Evolutionary conservation across 805 yeast species (phyloP), one percentile per base, ranked within the genome.

Genomic region (Saccharomycopsis microspora): DNA sequence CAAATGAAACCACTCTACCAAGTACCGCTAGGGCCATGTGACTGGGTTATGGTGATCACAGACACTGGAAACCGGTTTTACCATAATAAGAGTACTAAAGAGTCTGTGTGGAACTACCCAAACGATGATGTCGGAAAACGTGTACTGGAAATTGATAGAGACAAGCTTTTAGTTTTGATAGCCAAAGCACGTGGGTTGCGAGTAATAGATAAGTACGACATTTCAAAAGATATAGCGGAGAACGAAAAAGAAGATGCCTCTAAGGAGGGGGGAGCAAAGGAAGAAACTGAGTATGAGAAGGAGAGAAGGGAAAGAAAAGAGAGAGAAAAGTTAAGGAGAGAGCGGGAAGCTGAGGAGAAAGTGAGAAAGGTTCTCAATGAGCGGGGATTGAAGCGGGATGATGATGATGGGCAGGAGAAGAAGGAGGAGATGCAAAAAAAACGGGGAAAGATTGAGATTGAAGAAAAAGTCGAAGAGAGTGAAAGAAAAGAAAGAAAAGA

Each of bases 21-120:
- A 32, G 28, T 52, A 6, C 47, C 39, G 9, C 39, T 52, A 8
- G 32, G 36, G 3, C 41, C 38, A 8, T 11, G 39, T 27, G 62
- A 59, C 3, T 75, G 78, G 79, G 36, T 48, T 3, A 48, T 74
- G n/a, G 63, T 73, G 1, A 60, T 75, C 28, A 61, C 70, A 10
- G 58, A 60, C 28, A 57, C 62, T 5, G 80, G 78, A 0, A 47
- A 64, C 3, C 67, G 71, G 49, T 73, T 67, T 56, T 73, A 65
- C 42, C 57, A 66, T 48, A 64, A 71, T 53, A 37, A 32, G 1
- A 47, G 39, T 3, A 58, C 65, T 1, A 52, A 57, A 5, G 50
- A 48, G 38, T 64, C 72, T 1, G 46, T 51, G 4, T 69, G 76
- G 74, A 53, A 35, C 43, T 59, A 11, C 58, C 59, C 48, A 45